phyloP scores from a whole-genome alignment of 2,329 filamentous ascomycete genomes.

The Fusarium praegraminearum region DNA sequence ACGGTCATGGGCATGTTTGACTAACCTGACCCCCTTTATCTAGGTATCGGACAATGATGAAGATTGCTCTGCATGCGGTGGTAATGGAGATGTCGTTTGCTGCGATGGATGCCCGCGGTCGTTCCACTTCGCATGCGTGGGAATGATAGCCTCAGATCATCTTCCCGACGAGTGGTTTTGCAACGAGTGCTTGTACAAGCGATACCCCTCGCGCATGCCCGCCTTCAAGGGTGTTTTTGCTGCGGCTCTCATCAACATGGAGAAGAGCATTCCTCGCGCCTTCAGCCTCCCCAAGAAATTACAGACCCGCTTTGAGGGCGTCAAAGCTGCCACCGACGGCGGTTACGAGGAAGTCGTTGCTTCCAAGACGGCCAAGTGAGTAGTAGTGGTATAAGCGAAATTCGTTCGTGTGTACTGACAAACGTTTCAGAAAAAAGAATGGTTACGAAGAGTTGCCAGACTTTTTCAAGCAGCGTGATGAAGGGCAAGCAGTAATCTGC shows the following conservation, averaged over 20 bases:
- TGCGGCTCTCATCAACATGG: slow-evolving; percentile 71
- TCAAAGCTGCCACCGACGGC: slow-evolving; percentile 80
- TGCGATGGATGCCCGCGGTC: slow-evolving; percentile 93
- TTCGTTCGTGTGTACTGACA: slow-evolving; percentile 11
- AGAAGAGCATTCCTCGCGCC: slow-evolving; percentile 76
- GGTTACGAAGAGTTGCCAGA: slow-evolving; percentile 73
- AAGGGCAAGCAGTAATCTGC: slow-evolving; percentile 83
- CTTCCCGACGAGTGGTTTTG: slow-evolving; percentile 88
- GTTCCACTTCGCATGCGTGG: slow-evolving; percentile 90
- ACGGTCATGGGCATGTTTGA: slow-evolving; percentile 34
- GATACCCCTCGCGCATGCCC: slow-evolving; percentile 60
- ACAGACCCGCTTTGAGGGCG: slow-evolving; percentile 82
- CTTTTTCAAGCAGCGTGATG: slow-evolving; percentile 77
- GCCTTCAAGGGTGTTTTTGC: slow-evolving; percentile 69
- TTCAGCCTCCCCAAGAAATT: slow-evolving; percentile 79
- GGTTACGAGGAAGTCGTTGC: slow-evolving; percentile 79
- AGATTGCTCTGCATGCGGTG: slow-evolving; percentile 87
- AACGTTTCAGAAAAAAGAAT: slow-evolving; percentile 60
- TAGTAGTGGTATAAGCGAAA: slow-evolving; percentile 27
- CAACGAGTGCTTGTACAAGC: slow-evolving; percentile 72
- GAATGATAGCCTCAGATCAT: slow-evolving; percentile 78
- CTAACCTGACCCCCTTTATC: slow-evolving; percentile 48
- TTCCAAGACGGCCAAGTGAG: slow-evolving; percentile 74
- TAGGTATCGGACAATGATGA: slow-evolving; percentile 80
- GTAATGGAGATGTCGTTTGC: slow-evolving; percentile 86